Evolutionary conservation across 768 basidiomycete genomes (phyloP), one percentile per base, ranked within the genome.

Genomic region (Collybiopsis luxurians): DNA sequence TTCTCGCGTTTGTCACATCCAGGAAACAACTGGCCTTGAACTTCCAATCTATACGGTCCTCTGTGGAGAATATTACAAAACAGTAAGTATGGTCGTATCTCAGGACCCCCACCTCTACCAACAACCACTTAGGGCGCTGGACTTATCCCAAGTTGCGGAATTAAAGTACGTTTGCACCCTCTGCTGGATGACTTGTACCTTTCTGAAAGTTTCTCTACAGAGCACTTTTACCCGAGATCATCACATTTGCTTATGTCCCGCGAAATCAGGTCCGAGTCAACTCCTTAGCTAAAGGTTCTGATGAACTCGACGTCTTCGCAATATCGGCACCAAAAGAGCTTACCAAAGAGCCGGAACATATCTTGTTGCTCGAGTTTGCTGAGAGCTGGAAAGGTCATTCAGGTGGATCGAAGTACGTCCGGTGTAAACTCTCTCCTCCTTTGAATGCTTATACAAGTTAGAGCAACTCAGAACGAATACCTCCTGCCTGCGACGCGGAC

Each of bases 1-100:
- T 96, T 3, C 79, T 95, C 39, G 92, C 89, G 0, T 96, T 96
- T 64, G 80, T 92, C 38, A 89, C 90, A 2, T 86, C 90, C 0
- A 79, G 90, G 59, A 89, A 90, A 61, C 83, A 90, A 60, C 69
- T 95, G 31, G 89, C 91, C 6, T 86, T 83, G 6, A 94, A 90
- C 0, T 95, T 94, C 64, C 76, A 84, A 5, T 80, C 84, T 2
- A 78, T 95, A 24, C 80, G 87, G 42, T 77, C 81, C 13, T 91
- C 90, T n/a, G 91, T 92, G 0, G 92, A 95, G 73, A 76, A 80
- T 46, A 75, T 95, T 7, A 69, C 94, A 19, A 90, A 90, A 64
- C 78, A 84, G 93, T 90, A 59, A 50, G 76, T 65, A 27, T 40
- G n/a, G 36, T 39, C 36, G 31, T 44, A 19, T 40, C 39, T 52